phyloP scores from a whole-genome alignment of 2,329 filamentous ascomycete species.

The Gaeumannomyces tritici region DNA sequence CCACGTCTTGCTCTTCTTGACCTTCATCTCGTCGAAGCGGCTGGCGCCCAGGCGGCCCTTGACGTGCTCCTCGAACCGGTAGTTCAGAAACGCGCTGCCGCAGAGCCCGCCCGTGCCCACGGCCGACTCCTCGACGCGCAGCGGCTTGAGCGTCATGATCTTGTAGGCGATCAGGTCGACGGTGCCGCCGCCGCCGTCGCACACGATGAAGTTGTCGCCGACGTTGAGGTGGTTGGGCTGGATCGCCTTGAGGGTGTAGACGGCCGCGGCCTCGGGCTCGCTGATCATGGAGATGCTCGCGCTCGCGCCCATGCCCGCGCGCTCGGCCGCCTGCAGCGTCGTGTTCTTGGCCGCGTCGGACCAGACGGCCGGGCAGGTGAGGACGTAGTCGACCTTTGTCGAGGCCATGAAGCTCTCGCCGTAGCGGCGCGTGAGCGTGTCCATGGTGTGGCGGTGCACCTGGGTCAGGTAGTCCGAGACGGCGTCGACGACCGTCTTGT shows the following conservation, averaged over 20 bases:
- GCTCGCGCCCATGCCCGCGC: slow-evolving; percentile 65
- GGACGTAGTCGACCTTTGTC: slow-evolving; percentile 67
- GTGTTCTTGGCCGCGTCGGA: slow-evolving; percentile 79
- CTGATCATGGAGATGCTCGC: slow-evolving; percentile 70
- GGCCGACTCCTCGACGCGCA: slow-evolving; percentile 68
- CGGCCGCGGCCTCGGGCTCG: slow-evolving; percentile 70
- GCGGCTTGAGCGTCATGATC: slow-evolving; percentile 61
- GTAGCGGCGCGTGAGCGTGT: slow-evolving; percentile 63
- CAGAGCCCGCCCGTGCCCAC: slow-evolving; percentile 71
- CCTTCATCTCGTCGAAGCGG: slow-evolving; percentile 64
- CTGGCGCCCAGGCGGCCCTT: slow-evolving; percentile 55
- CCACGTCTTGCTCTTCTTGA: slow-evolving; percentile 71
- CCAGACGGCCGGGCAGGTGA: slow-evolving; percentile 79
- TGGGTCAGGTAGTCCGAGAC: slow-evolving; percentile 72
- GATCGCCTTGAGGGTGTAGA: slow-evolving; percentile 72
- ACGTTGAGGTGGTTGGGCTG: slow-evolving; percentile 64
- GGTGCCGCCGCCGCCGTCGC: slow-evolving; percentile 53
- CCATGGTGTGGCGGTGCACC: slow-evolving; percentile 69
- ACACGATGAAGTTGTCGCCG: slow-evolving; percentile 56
- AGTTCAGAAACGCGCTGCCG: slow-evolving; percentile 71
- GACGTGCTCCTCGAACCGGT: slow-evolving; percentile 71
- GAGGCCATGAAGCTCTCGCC: slow-evolving; percentile 70
- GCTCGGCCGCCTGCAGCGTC: slow-evolving; percentile 66
- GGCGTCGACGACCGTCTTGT: slow-evolving; percentile 70
- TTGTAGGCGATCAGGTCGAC: slow-evolving; percentile 76